Conservation (phyloP, 495 filamentous ascomycete genomes). For the Xylaria castorea region DNA sequence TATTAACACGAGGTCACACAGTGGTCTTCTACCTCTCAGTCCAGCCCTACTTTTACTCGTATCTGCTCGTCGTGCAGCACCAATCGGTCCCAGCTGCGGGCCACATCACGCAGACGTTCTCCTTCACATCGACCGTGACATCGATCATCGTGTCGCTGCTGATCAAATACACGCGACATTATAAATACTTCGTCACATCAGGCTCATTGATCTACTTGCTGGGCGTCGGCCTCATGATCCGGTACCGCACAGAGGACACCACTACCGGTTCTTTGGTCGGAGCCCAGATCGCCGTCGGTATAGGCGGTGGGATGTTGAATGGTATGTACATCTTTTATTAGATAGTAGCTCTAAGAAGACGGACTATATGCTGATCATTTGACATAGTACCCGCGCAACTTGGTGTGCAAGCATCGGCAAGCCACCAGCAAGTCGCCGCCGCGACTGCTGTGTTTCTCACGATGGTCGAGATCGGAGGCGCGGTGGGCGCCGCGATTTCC, state of each 20-base stretch:
- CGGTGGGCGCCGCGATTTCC: slow-evolving; percentile 65
- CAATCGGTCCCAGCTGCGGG: slow-evolving; percentile 59
- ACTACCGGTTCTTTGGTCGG: slow-evolving; percentile 66
- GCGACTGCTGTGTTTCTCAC: slow-evolving; percentile 66
- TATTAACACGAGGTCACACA: background rate
- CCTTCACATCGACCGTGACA: slow-evolving; percentile 60
- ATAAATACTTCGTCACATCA: slow-evolving; percentile 55
- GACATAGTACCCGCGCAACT: slow-evolving; percentile 61
- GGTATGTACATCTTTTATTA: slow-evolving; percentile 26
- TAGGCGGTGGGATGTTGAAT: slow-evolving; percentile 63
- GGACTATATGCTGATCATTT: background rate
- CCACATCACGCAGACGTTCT: slow-evolving; percentile 60
- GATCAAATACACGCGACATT: slow-evolving; percentile 60
- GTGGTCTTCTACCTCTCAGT: slow-evolving; percentile 70
- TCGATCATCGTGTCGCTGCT: slow-evolving; percentile 59
- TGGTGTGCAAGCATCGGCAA: slow-evolving; percentile 63
- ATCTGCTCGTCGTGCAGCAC: slow-evolving; percentile 69
- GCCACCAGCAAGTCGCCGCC: slow-evolving; percentile 66
- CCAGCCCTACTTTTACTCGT: slow-evolving; percentile 65
- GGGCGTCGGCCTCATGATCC: slow-evolving; percentile 68
- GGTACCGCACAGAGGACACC: slow-evolving; percentile 62
- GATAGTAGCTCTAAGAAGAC: background rate
- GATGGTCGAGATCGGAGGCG: slow-evolving; percentile 64
- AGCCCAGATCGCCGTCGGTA: slow-evolving; percentile 74
- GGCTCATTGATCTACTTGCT: slow-evolving; percentile 65